Evolutionary conservation across 192 early-diverging fungal genomes (phyloP).

Genomic region (Backusella macrospora): DNA sequence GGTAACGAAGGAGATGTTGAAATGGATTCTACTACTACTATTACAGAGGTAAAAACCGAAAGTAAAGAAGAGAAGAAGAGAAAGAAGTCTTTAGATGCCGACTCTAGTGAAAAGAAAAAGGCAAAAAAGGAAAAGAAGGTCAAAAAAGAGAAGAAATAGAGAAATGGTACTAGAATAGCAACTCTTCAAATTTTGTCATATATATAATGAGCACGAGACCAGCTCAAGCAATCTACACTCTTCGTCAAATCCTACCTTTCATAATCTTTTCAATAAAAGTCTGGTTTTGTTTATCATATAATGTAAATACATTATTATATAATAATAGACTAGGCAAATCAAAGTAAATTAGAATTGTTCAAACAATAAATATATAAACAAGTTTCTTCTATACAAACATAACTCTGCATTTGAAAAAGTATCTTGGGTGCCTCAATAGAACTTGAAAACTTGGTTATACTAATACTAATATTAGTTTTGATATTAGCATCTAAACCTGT

Average conservation of each 20-base stretch:
- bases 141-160: constrained; percentile 38
- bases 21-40: not conserved
- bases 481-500: no score
- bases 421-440: no score
- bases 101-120: constrained; percentile 27
- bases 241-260: not conserved
- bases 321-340: no score
- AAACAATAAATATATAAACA: no score
- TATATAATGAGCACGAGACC: not conserved
- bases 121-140: constrained; percentile 44
- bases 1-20: not conserved
- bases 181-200: not conserved
- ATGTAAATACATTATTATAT: no score
- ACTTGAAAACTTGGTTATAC: no score
- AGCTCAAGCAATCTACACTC: not conserved
- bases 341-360: no score
- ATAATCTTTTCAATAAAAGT: not conserved
- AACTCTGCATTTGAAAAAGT: no score
- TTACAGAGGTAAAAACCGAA: not conserved
- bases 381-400: no score
- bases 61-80: constrained; percentile 33
- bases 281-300: not conserved
- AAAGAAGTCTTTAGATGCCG: constrained; percentile 36
- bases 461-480: no score
- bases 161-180: not conserved